phyloP scores from a whole-genome alignment of 176 grass and related monocot genomes.

The Rhynchospora pubera region DNA sequence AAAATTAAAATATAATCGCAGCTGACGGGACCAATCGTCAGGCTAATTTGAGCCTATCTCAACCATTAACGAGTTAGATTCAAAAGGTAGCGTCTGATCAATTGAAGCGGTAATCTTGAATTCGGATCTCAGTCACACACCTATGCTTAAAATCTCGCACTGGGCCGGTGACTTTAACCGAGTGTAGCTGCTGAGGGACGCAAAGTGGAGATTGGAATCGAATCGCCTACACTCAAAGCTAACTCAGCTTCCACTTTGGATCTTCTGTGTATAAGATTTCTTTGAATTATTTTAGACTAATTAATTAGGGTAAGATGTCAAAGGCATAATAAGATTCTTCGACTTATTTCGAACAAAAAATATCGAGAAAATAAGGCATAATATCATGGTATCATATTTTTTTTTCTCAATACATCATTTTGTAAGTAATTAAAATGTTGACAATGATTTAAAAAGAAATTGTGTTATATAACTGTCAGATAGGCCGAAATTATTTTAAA shows the following conservation, averaged over 20 bases:
- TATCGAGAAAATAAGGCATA: not conserved
- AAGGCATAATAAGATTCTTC: not conserved
- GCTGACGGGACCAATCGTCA: too few relatives aligned
- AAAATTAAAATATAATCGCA: too few relatives aligned
- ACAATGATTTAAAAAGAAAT: too few relatives aligned
- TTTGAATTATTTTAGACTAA: not conserved
- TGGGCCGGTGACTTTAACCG: not conserved
- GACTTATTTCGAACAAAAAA: not conserved
- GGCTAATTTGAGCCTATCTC: too few relatives aligned
- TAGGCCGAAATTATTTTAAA: too few relatives aligned
- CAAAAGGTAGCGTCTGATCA: not conserved
- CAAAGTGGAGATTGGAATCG: constrained; percentile 21
- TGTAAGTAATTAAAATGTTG: too few relatives aligned
- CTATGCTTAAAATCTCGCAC: not conserved
- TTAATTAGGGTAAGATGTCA: not conserved
- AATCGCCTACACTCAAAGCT: constrained; percentile 13
- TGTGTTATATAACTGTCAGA: too few relatives aligned
- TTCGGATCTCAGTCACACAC: not conserved
- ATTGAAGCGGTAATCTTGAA: not conserved
- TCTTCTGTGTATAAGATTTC: not conserved
- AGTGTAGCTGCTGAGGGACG: constrained; percentile 3
- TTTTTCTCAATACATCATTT: too few relatives aligned
- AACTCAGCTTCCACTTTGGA: not conserved
- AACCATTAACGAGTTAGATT: not conserved
- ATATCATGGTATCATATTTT: too few relatives aligned